Evolutionary conservation across 805 yeast species (phyloP).

Genomic region (Candida chauliodis): DNA sequence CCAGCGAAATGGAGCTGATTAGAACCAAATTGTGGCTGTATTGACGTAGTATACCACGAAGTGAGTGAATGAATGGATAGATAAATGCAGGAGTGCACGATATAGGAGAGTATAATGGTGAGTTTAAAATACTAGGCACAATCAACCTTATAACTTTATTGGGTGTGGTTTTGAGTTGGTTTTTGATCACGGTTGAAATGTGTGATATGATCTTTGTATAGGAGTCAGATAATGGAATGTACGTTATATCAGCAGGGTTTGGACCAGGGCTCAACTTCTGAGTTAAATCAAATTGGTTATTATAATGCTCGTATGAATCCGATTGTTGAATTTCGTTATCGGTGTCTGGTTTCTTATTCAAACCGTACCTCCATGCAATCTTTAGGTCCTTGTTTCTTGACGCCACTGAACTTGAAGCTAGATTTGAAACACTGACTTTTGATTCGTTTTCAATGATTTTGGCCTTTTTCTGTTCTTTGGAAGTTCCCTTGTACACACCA

Average conservation of each 20-base stretch:
- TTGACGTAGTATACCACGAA: slow-evolving; percentile 51
- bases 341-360: slow-evolving; percentile 23
- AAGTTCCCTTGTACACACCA: slow-evolving; percentile 68
- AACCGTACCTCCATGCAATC: slow-evolving; percentile 93
- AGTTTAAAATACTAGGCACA: slow-evolving; percentile 77
- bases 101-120: slow-evolving; percentile 62
- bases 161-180: slow-evolving; percentile 36
- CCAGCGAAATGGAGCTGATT: slow-evolving; percentile 57
- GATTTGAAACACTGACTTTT: slow-evolving; percentile 65
- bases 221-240: slow-evolving; percentile 39
- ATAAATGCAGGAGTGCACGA: slow-evolving; percentile 44
- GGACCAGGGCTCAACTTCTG: slow-evolving; percentile 67
- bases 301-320: slow-evolving; percentile 48
- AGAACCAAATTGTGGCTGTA: slow-evolving; percentile 46
- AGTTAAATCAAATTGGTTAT: slow-evolving; percentile 73
- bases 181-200: slow-evolving; percentile 35
- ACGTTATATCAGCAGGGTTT: slow-evolving; percentile 54
- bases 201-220: slow-evolving; percentile 29
- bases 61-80: slow-evolving; percentile 57
- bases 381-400: slow-evolving; percentile 41
- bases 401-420: slow-evolving; percentile 19
- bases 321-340: neutral
- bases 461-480: slow-evolving; percentile 62
- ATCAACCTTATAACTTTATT: slow-evolving; percentile 58
- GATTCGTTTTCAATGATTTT: slow-evolving; percentile 54